Base-by-base conservation (phyloP, 176 grass and related monocot genomes). In the Hyparrhenia diplandra region DNA sequence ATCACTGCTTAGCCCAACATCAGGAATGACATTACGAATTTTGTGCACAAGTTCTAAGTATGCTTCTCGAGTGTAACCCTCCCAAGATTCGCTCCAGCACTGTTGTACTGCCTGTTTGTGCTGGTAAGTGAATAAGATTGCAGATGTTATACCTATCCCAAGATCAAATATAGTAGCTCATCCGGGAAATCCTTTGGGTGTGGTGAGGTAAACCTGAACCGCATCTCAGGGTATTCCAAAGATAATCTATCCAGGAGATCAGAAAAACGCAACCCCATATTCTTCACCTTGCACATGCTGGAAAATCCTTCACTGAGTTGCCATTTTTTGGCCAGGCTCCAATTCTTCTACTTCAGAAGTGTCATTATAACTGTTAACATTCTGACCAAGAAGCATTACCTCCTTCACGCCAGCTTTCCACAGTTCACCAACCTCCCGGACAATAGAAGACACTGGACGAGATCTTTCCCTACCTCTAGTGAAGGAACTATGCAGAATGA, bases 341-440 rank as follows among this genome's bases (percentile, higher is more conserved):
- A 92, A 82, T 24, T 91, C 85, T 81, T 88, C 76, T 54, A 84
- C 62, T 74, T 96, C 88, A 79, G 92, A 95, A 80, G 88, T 89
- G 78, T 95, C 90, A 30, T 98, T 98, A 45, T 98, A 98, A 75
- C 95, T 98, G 76, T 98, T 98, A 70, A 98, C 95, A 88, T 98
- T 98, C 64, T 98, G 95, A 80, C 95, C 95, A 91, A 98, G 90
- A 89, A 98, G 86, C 92, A 90, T 95, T 78, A 98, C 92, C 81
- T 98, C 95, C 79, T 93, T 95, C 32, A 98, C 88, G 11, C 95
- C 95, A 1, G 78, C 80, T 68, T 94, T 91, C 69, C 91, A 91
- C 8, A 97, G 90, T 52, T 98, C 89, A 60, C 84, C 88, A 77
- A 98, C 92, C 85, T 98, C 95, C 76, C 83, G 85, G 32, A 97